A percentile compares a stretch with the other conserved stretches of the same genome.
Conservation (phyloP, 345 rosid genomes). For the Carallia brachiata region DNA sequence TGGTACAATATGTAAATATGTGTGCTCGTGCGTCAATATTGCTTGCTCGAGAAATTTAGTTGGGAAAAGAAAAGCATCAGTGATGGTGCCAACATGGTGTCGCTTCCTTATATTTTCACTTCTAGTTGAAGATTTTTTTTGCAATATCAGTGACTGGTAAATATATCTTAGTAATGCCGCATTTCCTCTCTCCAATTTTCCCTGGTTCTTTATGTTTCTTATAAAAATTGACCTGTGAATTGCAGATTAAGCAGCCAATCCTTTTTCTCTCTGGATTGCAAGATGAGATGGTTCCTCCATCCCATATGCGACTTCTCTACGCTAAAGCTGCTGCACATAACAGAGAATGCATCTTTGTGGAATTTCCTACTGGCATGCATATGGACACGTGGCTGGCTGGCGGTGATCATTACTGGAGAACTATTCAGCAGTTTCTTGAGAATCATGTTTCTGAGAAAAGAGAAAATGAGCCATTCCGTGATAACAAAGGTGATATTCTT, state of each 20-base stretch:
- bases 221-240: conserved; percentile 17
- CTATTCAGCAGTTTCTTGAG: conserved; percentile 55
- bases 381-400: conserved; percentile 98
- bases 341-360: conserved; percentile 64
- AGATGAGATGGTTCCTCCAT: conserved; percentile 99
- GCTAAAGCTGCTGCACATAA: conserved; percentile 87
- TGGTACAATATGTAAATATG: neutral
- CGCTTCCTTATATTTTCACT: conserved; percentile 6
- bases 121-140: conserved; percentile 2
- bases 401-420: conserved; percentile 87
- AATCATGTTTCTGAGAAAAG: conserved; percentile 54
- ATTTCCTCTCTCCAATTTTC: neutral
- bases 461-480: conserved; percentile 30
- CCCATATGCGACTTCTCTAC: conserved; percentile 87
- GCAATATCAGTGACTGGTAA: conserved; percentile 5
- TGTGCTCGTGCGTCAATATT: neutral
- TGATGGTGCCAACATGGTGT: neutral
- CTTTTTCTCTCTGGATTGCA: conserved; percentile 94
- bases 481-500: conserved; percentile 28
- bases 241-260: conserved; percentile 85
- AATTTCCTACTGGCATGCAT: conserved; percentile 94
- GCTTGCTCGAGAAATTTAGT: too few species aligned
- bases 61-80: neutral
- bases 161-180: neutral
- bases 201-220: neutral